Evolutionary conservation across 768 basidiomycete species (phyloP), one percentile per base, ranked within the genome.

Genomic region (Rhizopogon vinicolor): DNA sequence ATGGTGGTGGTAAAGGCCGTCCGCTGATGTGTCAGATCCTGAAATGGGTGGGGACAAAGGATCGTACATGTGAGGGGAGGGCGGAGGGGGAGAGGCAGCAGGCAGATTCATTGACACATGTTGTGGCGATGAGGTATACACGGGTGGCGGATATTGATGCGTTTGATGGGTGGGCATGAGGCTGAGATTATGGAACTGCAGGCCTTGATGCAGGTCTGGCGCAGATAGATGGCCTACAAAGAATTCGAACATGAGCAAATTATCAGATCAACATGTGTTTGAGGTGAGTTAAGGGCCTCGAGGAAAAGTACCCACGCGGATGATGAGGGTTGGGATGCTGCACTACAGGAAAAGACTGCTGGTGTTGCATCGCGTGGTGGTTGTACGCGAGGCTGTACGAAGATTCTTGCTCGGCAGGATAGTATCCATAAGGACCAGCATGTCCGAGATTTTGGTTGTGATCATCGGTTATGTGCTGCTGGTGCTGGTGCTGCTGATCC

Each of bases 11-110:
- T 90, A 86, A 57, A 85, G 71, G 65, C 87, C 87, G 81, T 91
- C 89, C 63, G 79, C 87, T 67, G 90, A 91, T 69, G 88, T 89
- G 74, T 92, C 90, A 75, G 90, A 91, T 75, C 89, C 89, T 77
- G 89, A 91, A 68, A 90, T 78, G 74, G 87, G 88, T 69, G 90
- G 90, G 54, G 89, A 90, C 64, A 91, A 76, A 69, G 89, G 85
- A 75, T 89, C 88, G 73, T 91, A 91, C 74, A 88, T 81, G 75
- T 86, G 81, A 72, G 87, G 83, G 60, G 86, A 86, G 62, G 85
- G 82, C 64, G 85, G 85, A 67, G 89, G 86, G 67, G 90, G 87
- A 63, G 89, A 74, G 65, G 72, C 84, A 65, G 78, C 75, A 72
- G 83, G 75, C 70, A 86, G 73, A 55, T 78, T 82, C 77, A 86